Evolutionary conservation across 169 alveolate genomes (phyloP), one percentile per base, ranked within the genome.

Genomic region (Fabrea salina): DNA sequence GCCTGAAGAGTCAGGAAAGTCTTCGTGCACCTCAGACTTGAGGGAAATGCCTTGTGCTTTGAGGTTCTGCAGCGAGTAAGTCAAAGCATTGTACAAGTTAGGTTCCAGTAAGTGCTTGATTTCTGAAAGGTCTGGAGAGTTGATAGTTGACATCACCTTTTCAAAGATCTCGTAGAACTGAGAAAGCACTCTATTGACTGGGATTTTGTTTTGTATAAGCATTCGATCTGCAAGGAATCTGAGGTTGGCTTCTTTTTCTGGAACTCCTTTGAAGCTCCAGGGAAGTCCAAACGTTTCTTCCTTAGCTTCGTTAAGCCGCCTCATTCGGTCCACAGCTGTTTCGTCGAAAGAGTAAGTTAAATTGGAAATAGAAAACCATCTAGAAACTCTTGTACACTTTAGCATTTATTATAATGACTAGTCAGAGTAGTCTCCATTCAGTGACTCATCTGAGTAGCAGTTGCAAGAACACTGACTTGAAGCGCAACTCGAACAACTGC

Each of bases 261-360:
- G 37, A 13, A 40, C 41, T 43, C 78, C 78, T 47, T 16, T 43
- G 39, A 43, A 47, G n/a, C 43, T 11, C 57, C 57, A 68, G 7
- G 78, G 78, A 16, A 68, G 35, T n/a, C n/a, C n/a, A 11, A 43
- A n/a, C 1, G 59, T 40, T 13, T 68, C 66, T 68, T 68, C 30
- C n/a, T 13, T 13, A 13, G 40, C 35, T 11, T n/a, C 19, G n/a
- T 13, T n/a, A 11, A 40, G 37, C 19, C 78, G 11, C 27, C 8
- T 19, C 8, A 8, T 13, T 64, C 66, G 40, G n/a, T 68, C 57
- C 16, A 68, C 11, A 25, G 11, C 35, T 1, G 78, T 25, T 30
- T 68, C 78, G 40, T 68, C 78, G 25, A 61, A 61, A 2, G 25
- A 27, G 49, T 61, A 61, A 16, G 19, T 30, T 25, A 61, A 30